These are phyloP conservation scores for Yueomyces sp. DNA, from an alignment of 805 yeast species.

Conservation along the genomic window DNA sequence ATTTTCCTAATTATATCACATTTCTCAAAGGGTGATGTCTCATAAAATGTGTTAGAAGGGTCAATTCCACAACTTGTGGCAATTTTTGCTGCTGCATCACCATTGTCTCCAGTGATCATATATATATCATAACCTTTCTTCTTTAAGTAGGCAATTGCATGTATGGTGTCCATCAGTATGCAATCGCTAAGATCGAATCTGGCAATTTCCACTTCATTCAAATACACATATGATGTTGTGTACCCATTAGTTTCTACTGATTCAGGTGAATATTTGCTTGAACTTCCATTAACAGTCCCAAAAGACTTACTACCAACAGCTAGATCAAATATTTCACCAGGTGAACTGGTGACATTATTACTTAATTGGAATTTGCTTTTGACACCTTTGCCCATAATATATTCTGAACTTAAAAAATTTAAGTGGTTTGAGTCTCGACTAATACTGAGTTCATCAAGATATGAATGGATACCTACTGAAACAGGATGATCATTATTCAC, in stretches of 20 bases:
- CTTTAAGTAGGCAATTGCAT: slow-evolving; percentile 43
- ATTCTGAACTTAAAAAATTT: slow-evolving; percentile 15
- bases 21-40: slow-evolving; percentile 66
- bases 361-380: slow-evolving; percentile 9
- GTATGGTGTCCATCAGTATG: slow-evolving; percentile 50
- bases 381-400: slow-evolving; percentile 28
- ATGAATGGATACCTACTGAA: slow-evolving; percentile 51
- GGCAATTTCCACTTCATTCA: slow-evolving; percentile 51
- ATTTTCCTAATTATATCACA: slow-evolving; percentile 48
- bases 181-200: slow-evolving; percentile 54
- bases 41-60: slow-evolving; percentile 51
- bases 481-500: slow-evolving; percentile 75
- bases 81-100: slow-evolving; percentile 44
- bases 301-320: not conserved
- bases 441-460: slow-evolving; percentile 14
- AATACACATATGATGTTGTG: slow-evolving; percentile 42
- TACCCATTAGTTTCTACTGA: slow-evolving; percentile 21
- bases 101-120: slow-evolving; percentile 83
- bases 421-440: not conserved
- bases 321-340: not conserved
- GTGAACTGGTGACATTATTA: slow-evolving; percentile 2
- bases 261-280: slow-evolving; percentile 4
- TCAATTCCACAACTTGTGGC: slow-evolving; percentile 61
- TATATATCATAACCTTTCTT: slow-evolving; percentile 49
- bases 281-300: slow-evolving; percentile 1